Base-by-base conservation (phyloP, 371 early-diverging fungal species). In the Mortierella sp. region DNA sequence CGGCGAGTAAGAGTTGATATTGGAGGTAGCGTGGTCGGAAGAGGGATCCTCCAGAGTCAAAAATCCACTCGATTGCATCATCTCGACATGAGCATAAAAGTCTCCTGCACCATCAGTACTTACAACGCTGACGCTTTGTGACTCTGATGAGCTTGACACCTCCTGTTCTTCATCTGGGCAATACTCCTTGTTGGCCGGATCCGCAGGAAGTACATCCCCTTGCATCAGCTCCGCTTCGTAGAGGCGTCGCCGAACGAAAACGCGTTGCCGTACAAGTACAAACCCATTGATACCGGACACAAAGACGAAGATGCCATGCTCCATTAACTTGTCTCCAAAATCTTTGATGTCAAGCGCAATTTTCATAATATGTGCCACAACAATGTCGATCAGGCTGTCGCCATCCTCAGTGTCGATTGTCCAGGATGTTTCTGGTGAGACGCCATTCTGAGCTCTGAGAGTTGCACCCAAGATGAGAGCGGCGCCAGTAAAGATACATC, bases 251-350 rank as follows among this genome's bases (percentile, higher is more conserved):
- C 80, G 59, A 22, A 57, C 68, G 47, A 68, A 90, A 10, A 88
- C 87, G 0, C 88, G 83, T 64, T 90, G 90, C 0, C 90, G 78
- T 0, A 88, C 86, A 32, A 88, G 84, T 8, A 89, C 65, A 55
- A 84, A 89, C 2, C 89, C 72, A 67, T 89, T 90, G 78, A 88
- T 85, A 37, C 86, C 85, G 1, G 85, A 74, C 0, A 90, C 86
- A 66, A 87, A 80, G n/a, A 88, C 79, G 73, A 89, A 90, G 5
- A 89, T 77, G 6, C 86, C 83, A 10, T 85, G 79, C 49, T 88
- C 88, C 55, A 89, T 77, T 16, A 70, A 39, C 59, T 68, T 47
- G 81, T 70, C 28, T 62, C 66, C 24, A 76, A 77, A 47, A 81
- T 86, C 40, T 86, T 64, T 18, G 87, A 88, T 54, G 69, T 55